Conservation (phyloP, 1,284 basidiomycete species). For the Trichosporon sp. region DNA sequence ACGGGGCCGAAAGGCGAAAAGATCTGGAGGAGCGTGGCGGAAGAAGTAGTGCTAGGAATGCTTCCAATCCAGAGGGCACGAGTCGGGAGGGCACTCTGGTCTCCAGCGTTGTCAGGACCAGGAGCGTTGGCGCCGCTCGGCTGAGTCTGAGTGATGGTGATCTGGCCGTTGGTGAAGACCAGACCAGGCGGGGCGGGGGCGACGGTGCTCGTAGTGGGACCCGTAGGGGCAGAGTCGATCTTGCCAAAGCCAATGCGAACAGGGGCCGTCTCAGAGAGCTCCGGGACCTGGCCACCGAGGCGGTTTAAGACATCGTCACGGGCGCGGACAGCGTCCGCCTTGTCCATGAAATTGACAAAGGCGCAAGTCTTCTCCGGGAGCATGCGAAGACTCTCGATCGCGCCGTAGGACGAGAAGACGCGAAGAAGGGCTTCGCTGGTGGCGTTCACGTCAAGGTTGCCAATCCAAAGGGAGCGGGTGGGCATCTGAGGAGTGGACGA, state of each 20-base stretch:
- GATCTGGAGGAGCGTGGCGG: slow-evolving; percentile 72
- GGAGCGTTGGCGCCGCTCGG: slow-evolving; percentile 17
- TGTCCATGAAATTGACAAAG: slow-evolving; percentile 97
- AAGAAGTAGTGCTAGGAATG: slow-evolving; percentile 87
- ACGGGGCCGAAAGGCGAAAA: slow-evolving; percentile 97
- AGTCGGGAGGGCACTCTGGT: slow-evolving; percentile 66
- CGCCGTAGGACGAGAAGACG: slow-evolving; percentile 92
- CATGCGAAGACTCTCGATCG: slow-evolving; percentile 88
- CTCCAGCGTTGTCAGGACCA: slow-evolving; percentile 15
- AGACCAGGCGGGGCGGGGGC: slow-evolving; percentile 55
- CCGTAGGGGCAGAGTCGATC: slow-evolving; percentile 79
- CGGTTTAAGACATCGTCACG: slow-evolving; percentile 95
- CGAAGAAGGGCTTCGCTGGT: slow-evolving; percentile 91
- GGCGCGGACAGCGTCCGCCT: slow-evolving; percentile 86
- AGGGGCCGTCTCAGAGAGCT: slow-evolving; percentile 85
- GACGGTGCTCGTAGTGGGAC: slow-evolving; percentile 66
- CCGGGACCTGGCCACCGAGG: slow-evolving; percentile 79
- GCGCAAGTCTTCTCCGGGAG: slow-evolving; percentile 99
- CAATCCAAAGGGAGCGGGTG: slow-evolving; percentile 94
- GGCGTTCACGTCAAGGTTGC: slow-evolving; percentile 87
- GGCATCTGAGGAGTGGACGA: slow-evolving; percentile 64
- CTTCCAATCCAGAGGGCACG: slow-evolving; percentile 93
- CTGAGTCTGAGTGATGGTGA: slow-evolving; percentile 31
- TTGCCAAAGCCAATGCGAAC: slow-evolving; percentile 98
- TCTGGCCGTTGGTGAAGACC: slow-evolving; percentile 55